Conservation (phyloP, 2,329 filamentous ascomycete species). For the Pseudogymnoascus sp. region DNA sequence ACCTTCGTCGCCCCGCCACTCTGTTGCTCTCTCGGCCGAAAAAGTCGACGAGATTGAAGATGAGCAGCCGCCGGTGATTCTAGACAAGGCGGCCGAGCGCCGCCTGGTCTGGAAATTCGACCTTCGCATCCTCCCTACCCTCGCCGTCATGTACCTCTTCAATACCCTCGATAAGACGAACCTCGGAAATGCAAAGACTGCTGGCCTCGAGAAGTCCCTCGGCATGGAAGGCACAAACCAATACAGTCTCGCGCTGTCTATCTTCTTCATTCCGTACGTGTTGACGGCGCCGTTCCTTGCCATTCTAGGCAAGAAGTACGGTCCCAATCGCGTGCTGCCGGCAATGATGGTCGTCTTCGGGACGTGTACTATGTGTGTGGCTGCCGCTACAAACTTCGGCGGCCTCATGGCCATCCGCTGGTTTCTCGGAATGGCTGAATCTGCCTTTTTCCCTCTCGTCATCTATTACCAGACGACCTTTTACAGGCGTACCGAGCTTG, state of each 20-base stretch:
- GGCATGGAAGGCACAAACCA: conserved; percentile 49
- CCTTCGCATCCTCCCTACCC: conserved; percentile 43
- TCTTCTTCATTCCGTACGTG: conserved; percentile 66
- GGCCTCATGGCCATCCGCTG: conserved; percentile 61
- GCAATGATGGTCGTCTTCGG: conserved; percentile 64
- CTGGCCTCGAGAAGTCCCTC: conserved; percentile 41
- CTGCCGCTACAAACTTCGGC: conserved; percentile 50
- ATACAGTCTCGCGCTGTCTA: conserved; percentile 61
- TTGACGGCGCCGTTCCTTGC: conserved; percentile 26
- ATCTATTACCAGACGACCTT: conserved; percentile 53
- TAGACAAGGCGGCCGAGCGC: conserved; percentile 40
- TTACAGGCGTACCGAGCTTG: conserved; percentile 64
- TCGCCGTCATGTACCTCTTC: conserved; percentile 47
- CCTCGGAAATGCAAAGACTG: conserved; percentile 50
- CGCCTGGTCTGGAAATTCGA: conserved; percentile 48
- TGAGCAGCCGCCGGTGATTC: conserved; percentile 18
- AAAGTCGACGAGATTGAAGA: conserved; percentile 3
- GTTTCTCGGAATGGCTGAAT: conserved; percentile 62
- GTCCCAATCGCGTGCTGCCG: conserved; percentile 55
- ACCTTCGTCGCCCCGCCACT: not conserved
- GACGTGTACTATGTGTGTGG: conserved; percentile 52
- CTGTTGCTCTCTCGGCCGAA: not conserved
- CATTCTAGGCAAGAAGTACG: conserved; percentile 62
- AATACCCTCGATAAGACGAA: conserved; percentile 45
- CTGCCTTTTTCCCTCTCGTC: conserved; percentile 62